Conservation (phyloP, 1,139 yeast species). For the Eremothecium sinecaudum region DNA sequence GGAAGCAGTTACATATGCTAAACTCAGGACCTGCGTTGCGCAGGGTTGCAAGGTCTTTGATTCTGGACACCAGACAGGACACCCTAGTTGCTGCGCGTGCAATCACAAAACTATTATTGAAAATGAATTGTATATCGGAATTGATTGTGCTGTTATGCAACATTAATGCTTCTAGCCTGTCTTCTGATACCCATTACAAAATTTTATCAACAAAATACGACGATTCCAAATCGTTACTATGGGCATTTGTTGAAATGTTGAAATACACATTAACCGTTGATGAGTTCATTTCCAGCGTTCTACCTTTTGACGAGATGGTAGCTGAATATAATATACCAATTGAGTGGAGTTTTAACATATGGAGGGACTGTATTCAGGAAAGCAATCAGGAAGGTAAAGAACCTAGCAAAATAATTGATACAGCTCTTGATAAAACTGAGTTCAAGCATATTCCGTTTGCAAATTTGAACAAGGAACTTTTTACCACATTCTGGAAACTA, state of each 20-base stretch:
- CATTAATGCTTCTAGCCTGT: slow-evolving; percentile 37
- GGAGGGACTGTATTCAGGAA: slow-evolving; percentile 43
- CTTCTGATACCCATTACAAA: slow-evolving; percentile 51
- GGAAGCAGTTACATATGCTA: slow-evolving; percentile 52
- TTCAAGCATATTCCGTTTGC: slow-evolving; percentile 33
- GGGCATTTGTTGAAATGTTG: slow-evolving; percentile 53
- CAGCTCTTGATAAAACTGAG: slow-evolving; percentile 14
- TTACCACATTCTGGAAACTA: slow-evolving; percentile 62
- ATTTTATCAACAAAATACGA: slow-evolving; percentile 64
- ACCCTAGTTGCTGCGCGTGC: slow-evolving; percentile 43
- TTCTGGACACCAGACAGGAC: slow-evolving; percentile 51
- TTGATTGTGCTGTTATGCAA: slow-evolving; percentile 55
- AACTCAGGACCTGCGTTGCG: slow-evolving; percentile 57
- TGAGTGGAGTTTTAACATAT: slow-evolving; percentile 67
- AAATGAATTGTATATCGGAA: slow-evolving; percentile 47
- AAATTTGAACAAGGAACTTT: slow-evolving; percentile 39
- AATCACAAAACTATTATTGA: slow-evolving; percentile 41
- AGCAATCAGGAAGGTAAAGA: slow-evolving; percentile 9
- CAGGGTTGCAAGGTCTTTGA: slow-evolving; percentile 47
- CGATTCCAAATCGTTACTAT: slow-evolving; percentile 56
- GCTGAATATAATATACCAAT: slow-evolving; percentile 45
- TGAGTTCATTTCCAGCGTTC: slow-evolving; percentile 34
- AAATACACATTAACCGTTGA: slow-evolving; percentile 40
- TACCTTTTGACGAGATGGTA: slow-evolving; percentile 41
- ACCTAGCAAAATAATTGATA: slow-evolving; percentile 10